Conservation (phyloP, 1,139 yeast species). For the Saccharomyces pastorianus region DNA sequence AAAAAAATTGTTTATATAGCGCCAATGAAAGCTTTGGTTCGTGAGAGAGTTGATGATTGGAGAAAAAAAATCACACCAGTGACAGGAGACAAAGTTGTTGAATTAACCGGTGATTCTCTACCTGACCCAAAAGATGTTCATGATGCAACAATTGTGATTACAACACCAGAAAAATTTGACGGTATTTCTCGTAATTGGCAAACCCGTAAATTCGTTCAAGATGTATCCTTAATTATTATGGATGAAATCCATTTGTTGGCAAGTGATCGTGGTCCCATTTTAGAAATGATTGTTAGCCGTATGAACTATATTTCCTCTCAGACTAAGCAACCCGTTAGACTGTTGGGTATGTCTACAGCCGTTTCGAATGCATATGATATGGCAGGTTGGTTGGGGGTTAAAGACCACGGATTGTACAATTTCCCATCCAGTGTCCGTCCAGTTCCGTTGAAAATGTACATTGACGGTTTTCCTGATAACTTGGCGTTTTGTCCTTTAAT, state of each 20-base stretch:
- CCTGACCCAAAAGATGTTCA: slow-evolving; percentile 85
- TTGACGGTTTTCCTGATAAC: slow-evolving; percentile 95
- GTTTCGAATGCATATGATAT: slow-evolving; percentile 95
- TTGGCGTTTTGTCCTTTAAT: slow-evolving; percentile 89
- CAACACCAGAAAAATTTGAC: slow-evolving; percentile 97
- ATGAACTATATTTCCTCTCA: slow-evolving; percentile 84
- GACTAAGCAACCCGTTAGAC: slow-evolving; percentile 66
- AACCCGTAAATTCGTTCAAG: slow-evolving; percentile 84
- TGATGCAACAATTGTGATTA: slow-evolving; percentile 84
- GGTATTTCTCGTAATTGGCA: slow-evolving; percentile 99
- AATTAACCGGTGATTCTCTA: slow-evolving; percentile 90
- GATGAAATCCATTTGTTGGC: slow-evolving; percentile 41
- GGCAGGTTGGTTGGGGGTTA: slow-evolving; percentile 96
- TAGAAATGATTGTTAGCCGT: slow-evolving; percentile 97
- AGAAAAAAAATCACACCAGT: slow-evolving; percentile 56
- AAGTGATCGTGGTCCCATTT: slow-evolving; percentile 94
- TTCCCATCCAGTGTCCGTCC: slow-evolving; percentile 96
- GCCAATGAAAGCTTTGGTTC: slow-evolving; percentile 96
- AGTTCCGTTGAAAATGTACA: slow-evolving; percentile 94
- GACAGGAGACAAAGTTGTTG: slow-evolving; percentile 68
- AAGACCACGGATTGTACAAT: slow-evolving; percentile 72
- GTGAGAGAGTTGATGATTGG: slow-evolving; percentile 98
- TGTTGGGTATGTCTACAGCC: slow-evolving; percentile 94
- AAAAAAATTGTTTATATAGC: slow-evolving; percentile 27
- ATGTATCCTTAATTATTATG: slow-evolving; percentile 87